These are phyloP conservation scores for Suillus lakei DNA, from an alignment of 768 basidiomycete genomes.

Conservation along the genomic window DNA sequence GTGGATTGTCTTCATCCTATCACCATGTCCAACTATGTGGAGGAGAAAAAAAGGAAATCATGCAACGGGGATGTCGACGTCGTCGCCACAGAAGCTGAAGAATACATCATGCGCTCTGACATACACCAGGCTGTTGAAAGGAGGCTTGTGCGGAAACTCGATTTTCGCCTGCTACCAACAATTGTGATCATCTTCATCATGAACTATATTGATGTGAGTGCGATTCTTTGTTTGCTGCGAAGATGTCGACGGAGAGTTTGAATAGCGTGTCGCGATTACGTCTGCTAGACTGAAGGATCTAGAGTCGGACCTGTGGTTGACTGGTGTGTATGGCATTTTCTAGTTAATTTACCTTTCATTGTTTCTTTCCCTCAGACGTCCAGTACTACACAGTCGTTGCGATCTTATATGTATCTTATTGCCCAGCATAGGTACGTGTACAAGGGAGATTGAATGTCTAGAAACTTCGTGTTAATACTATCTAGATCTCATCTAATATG, in stretches of 20 bases:
- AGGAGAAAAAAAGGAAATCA: slow-evolving; percentile 21
- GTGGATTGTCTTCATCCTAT: background rate
- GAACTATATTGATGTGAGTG: slow-evolving; percentile 68
- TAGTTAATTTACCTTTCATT: background rate
- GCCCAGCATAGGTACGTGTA: slow-evolving; percentile 57
- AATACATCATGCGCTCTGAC: slow-evolving; percentile 4
- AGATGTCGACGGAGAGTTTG: background rate
- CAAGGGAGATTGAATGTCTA: background rate
- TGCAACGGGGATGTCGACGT: slow-evolving; percentile 4
- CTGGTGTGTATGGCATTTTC: slow-evolving; percentile 36
- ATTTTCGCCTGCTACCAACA: slow-evolving; percentile 57
- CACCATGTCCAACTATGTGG: slow-evolving; percentile 17
- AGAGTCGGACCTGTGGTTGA: slow-evolving; percentile 51
- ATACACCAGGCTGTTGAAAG: slow-evolving; percentile 19
- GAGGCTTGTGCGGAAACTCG: slow-evolving; percentile 57
- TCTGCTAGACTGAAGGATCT: slow-evolving; percentile 55
- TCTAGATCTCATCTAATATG: slow-evolving; percentile 59
- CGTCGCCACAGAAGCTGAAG: background rate
- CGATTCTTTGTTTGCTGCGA: background rate
- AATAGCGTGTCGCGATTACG: slow-evolving; percentile 53
- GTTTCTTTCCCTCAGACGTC: slow-evolving; percentile 42
- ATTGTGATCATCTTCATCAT: slow-evolving; percentile 64
- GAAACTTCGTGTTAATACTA: background rate
- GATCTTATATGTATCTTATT: slow-evolving; percentile 62
- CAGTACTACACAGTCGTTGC: slow-evolving; percentile 62